Evolutionary conservation across 2,329 filamentous ascomycete species (phyloP), one percentile per base, ranked within the genome.

Genomic region (Apiospora saccharicola): DNA sequence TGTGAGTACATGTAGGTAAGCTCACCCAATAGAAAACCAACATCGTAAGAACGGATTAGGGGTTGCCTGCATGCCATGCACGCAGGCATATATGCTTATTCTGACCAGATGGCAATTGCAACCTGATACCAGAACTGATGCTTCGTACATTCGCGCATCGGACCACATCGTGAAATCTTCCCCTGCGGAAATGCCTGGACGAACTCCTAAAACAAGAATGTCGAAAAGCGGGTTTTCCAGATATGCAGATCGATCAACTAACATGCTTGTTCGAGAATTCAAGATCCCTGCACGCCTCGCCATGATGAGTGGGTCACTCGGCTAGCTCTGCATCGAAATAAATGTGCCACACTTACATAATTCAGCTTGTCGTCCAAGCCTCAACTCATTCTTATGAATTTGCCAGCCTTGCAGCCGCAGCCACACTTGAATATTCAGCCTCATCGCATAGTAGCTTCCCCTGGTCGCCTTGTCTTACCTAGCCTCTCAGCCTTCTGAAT

Each of bases 401-500:
- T 24, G 8, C 41, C 57, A 64, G 57, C 57, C 57, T 64, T 64
- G 57, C 57, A 64, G 34, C 12, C 6, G 57, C 30, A 64, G 57
- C 57, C 57, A 64, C 57, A 64, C 57, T 22, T 41, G 2, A 8
- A 5, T 14, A 41, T 64, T 64, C 34, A 64, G 57, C 57, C 57
- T 64, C 57, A 64, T 64, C 22, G 34, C 30, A 64, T 41, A 13
- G 13, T 19, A 37, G n/a, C 57, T 41, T 24, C 41, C 22, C 30
- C 10, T 64, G 19, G 57, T 64, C 57, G 34, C 34, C 57, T 64
- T 64, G 57, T 41, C 57, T 34, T 64, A 41, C 30, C 10, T 24
- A 64, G 57, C 51, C 24, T 57, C 51, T 57, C 51, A 57, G 51
- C 34, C 57, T 41, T 64, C 57, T 61, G 53, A 61, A 37, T 37